phyloP scores from a whole-genome alignment of 75 land plant genomes.

The Pinus albicaulis region DNA sequence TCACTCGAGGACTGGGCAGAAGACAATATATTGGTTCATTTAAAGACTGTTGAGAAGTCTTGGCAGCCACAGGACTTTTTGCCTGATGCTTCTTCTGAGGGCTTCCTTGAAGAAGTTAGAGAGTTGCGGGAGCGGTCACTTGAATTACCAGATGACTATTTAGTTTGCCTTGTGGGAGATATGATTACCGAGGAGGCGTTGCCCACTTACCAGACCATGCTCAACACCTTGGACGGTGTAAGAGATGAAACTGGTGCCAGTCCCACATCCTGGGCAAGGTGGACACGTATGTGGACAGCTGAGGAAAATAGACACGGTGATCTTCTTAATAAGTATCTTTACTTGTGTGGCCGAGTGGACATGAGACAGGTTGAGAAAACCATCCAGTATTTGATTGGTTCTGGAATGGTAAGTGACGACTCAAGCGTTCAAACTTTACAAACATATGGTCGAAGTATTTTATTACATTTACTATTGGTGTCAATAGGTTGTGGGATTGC shows the following conservation, averaged over 20 bases:
- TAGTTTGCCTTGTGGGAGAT: conserved; percentile 63
- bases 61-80: conserved; percentile 74
- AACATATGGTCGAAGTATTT: background rate
- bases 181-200: conserved; percentile 66
- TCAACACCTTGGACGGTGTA: conserved; percentile 59
- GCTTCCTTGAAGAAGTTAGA: conserved; percentile 47
- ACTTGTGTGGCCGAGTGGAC: conserved; percentile 53
- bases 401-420: conserved; percentile 47
- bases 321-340: conserved; percentile 49
- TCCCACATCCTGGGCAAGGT: conserved; percentile 41
- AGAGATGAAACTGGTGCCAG: conserved; percentile 61
- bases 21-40: conserved; percentile 25
- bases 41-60: conserved; percentile 63
- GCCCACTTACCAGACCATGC: conserved; percentile 59
- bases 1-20: conserved; percentile 61
- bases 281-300: conserved; percentile 70
- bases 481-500: background rate
- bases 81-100: conserved; percentile 61
- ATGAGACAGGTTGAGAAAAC: conserved; percentile 51
- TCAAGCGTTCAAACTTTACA: background rate
- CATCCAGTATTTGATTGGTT: conserved; percentile 52
- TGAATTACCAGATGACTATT: conserved; percentile 59
- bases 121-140: conserved; percentile 44
- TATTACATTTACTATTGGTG: background rate
- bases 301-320: conserved; percentile 66